A percentile compares a stretch with the other conserved stretches of the same genome.
These are phyloP conservation scores for Pythium plurisporium DNA, from an alignment of 352 stramenopile species.

Conservation along the genomic window DNA sequence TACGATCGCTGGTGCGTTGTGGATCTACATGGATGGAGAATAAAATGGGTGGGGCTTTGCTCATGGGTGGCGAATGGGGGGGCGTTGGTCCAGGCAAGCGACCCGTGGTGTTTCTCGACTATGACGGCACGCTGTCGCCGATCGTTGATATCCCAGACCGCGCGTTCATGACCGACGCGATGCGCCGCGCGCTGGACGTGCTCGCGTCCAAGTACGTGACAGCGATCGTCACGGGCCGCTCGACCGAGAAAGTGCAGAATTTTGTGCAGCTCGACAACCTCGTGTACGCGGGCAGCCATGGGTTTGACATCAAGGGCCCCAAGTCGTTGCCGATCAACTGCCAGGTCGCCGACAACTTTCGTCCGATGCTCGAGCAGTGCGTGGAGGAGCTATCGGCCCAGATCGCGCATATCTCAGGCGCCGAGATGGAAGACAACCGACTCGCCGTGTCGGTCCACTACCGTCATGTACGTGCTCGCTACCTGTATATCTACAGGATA, in stretches of 20 bases:
- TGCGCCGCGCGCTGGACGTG: constrained; percentile 47
- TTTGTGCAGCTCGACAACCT: constrained; percentile 76
- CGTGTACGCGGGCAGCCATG: constrained; percentile 77
- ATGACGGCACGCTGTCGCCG: constrained; percentile 71
- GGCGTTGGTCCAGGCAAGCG: constrained; percentile 56
- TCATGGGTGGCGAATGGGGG: too few relatives aligned
- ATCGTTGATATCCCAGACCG: constrained; percentile 73
- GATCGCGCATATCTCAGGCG: constrained; percentile 39
- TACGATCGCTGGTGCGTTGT: constrained; percentile 47
- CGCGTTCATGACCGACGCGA: constrained; percentile 65
- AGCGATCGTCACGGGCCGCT: constrained; percentile 68
- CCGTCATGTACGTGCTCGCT: constrained; percentile 37
- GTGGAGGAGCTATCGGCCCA: constrained; percentile 31
- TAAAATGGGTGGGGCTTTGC: background rate
- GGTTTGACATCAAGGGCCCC: constrained; percentile 75
- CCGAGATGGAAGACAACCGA: constrained; percentile 75
- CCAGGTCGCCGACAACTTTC: constrained; percentile 50
- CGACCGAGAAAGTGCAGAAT: constrained; percentile 70
- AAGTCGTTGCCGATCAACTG: constrained; percentile 52
- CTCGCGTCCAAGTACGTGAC: constrained; percentile 70
- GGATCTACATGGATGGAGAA: too few relatives aligned
- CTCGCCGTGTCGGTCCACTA: constrained; percentile 80
- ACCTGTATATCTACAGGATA: too few relatives aligned
- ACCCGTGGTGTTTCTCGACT: constrained; percentile 70
- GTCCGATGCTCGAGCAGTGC: constrained; percentile 41